These are phyloP conservation scores for Plasmopara viticola DNA, from an alignment of 352 stramenopile species.

Conservation along the genomic window DNA sequence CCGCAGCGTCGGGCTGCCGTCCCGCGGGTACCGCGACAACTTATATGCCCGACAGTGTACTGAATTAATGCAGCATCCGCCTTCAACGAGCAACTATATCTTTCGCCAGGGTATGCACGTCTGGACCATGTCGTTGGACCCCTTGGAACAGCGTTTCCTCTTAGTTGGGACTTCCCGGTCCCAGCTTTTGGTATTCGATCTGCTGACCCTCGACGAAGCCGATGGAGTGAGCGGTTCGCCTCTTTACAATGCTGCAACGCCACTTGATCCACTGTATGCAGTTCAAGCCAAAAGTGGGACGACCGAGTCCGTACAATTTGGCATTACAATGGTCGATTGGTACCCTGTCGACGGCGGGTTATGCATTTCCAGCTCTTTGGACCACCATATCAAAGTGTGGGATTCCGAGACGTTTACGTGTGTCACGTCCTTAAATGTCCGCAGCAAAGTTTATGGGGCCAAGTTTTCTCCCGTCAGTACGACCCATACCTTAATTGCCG, in stretches of 20 bases:
- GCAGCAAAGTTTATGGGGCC: constrained; percentile 52
- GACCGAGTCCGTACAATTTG: constrained; percentile 33
- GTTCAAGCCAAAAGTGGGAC: constrained; percentile 10
- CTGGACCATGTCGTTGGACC: constrained; percentile 57
- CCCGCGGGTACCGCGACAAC: constrained; percentile 35
- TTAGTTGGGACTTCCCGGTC: constrained; percentile 56
- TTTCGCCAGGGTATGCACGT: constrained; percentile 51
- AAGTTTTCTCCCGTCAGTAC: constrained; percentile 59
- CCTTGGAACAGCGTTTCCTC: constrained; percentile 48
- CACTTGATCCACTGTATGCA: constrained; percentile 23
- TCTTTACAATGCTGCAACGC: constrained; percentile 30
- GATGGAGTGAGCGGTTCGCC: neutral
- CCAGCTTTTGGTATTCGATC: constrained; percentile 55
- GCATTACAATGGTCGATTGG: constrained; percentile 79
- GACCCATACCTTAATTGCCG: constrained; percentile 63
- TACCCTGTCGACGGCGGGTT: constrained; percentile 80
- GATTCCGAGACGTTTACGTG: constrained; percentile 66
- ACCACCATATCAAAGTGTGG: constrained; percentile 67
- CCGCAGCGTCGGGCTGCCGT: constrained; percentile 40
- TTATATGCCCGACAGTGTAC: constrained; percentile 25
- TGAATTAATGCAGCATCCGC: constrained; percentile 14
- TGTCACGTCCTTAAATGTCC: constrained; percentile 55
- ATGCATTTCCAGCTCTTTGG: constrained; percentile 70
- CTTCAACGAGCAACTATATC: constrained; percentile 45
- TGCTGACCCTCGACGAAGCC: constrained; percentile 43